Conservation (phyloP, 2,329 filamentous ascomycete genomes). For the Ascocoryne sarcoides region DNA sequence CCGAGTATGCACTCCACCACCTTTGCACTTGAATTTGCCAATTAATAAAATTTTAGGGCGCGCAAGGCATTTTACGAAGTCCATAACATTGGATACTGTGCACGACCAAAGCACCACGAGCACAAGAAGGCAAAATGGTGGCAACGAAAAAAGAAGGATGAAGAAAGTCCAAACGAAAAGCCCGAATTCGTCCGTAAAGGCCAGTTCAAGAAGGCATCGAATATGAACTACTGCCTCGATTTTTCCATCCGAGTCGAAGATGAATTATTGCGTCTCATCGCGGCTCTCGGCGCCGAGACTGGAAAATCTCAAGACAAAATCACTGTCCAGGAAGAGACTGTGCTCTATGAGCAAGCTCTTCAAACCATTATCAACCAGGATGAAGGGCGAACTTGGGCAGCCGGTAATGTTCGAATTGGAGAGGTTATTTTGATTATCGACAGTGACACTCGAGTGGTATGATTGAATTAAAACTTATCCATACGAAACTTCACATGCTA, state of each 20-base stretch:
- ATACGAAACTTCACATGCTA: not conserved
- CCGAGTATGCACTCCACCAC: constrained; percentile 27
- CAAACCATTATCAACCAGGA: constrained; percentile 53
- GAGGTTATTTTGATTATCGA: constrained; percentile 76
- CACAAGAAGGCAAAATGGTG: constrained; percentile 25
- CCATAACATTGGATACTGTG: constrained; percentile 61
- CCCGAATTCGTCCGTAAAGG: constrained; percentile 46
- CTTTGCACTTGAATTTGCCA: not conserved
- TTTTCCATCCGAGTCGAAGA: constrained; percentile 9
- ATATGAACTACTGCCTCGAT: constrained; percentile 14
- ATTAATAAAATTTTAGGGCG: constrained; percentile 24
- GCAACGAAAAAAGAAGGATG: not conserved
- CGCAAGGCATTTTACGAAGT: constrained; percentile 61
- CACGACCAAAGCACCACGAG: constrained; percentile 54
- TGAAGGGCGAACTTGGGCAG: constrained; percentile 65
- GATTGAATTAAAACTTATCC: not conserved
- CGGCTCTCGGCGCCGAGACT: constrained; percentile 25
- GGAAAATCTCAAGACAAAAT: constrained; percentile 47
- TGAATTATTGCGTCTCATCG: constrained; percentile 19
- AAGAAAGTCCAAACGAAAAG: not conserved
- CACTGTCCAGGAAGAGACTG: constrained; percentile 59
- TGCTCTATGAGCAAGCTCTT: constrained; percentile 56
- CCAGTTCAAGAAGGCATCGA: constrained; percentile 35
- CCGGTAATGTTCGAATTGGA: constrained; percentile 77
- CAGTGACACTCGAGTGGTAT: constrained; percentile 62